A percentile compares a stretch with the other conserved stretches of the same genome.
Evolutionary conservation across 1,284 basidiomycete species (phyloP).

Genomic region (Neonothopanus nambi): DNA sequence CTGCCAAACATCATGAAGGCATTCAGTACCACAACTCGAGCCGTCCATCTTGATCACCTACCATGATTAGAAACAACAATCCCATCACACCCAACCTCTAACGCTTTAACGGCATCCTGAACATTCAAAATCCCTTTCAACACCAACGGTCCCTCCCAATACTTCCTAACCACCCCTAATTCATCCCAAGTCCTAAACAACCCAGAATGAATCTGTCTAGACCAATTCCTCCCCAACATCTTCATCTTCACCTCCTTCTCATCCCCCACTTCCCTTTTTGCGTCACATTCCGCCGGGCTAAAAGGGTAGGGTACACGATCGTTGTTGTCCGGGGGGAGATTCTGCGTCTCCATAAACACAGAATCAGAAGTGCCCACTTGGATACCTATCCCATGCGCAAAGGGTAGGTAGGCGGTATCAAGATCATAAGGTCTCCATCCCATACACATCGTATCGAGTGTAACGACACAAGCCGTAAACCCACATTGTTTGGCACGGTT

Average conservation of each 20-base stretch:
- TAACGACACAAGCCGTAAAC: conserved; percentile 54
- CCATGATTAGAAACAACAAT: conserved; percentile 5
- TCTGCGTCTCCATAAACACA: conserved; percentile 47
- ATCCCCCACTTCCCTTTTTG: background rate
- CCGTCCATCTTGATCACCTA: too few relatives aligned
- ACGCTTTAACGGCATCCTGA: background rate
- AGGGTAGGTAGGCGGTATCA: conserved; percentile 46
- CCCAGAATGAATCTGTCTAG: conserved; percentile 5
- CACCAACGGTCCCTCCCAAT: conserved; percentile 8
- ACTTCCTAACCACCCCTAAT: conserved; percentile 2
- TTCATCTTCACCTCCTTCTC: background rate
- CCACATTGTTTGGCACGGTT: conserved; percentile 48
- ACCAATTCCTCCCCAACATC: conserved; percentile 4
- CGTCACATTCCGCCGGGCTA: background rate
- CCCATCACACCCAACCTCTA: conserved; percentile 3
- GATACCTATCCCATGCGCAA: conserved; percentile 44
- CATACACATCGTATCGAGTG: conserved; percentile 48
- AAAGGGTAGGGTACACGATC: conserved; percentile 23
- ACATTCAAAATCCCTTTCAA: conserved; percentile 1
- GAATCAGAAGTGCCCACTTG: conserved; percentile 51
- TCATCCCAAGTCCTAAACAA: conserved; percentile 9
- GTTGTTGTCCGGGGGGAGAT: conserved; percentile 28
- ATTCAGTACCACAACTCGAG: too few relatives aligned
- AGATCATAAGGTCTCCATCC: conserved; percentile 54
- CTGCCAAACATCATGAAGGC: too few relatives aligned